Evolutionary conservation across 1,284 basidiomycete genomes (phyloP), one percentile per base, ranked within the genome.

Genomic region (Tilletia horrida): DNA sequence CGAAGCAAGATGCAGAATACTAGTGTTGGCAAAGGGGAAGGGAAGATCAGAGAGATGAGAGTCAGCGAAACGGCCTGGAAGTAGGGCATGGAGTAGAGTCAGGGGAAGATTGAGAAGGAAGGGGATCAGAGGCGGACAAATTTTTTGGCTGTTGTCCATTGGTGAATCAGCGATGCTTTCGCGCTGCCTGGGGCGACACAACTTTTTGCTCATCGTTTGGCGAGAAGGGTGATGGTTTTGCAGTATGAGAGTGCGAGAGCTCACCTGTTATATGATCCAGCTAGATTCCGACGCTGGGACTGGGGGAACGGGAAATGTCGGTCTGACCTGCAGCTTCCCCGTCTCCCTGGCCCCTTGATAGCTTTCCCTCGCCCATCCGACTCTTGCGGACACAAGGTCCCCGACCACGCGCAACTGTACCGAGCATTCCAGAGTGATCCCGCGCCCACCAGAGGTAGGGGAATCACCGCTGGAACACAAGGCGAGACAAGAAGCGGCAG

Each of bases 171-270:
- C 55, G 55, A 59, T 29, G 16, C 27, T 59, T 40, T 40, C 35
- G 31, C 55, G 55, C 55, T 59, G 55, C 55, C 55, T 59, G 55
- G 55, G 55, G 55, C 55, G 55, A 59, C 55, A 59, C 55, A 59
- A 40, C 35, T 35, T 59, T 23, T 59, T 59, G 55, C 55, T 59
- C 55, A 59, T 59, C 55, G 16, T 59, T 35, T 59, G 31, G 55
- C 27, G 31, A 16, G 55, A 35, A 14, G 31, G 14, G 14, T 13
- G 55, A 40, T 3, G 55, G 35, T 3, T 21, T 14, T 13, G 1
- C 6, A 21, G 21, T 7, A 52, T 16, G 50, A 27, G 23, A 27
- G 23, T 27, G 2, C 2, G 50, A 4, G 27, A 27, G 25, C 50
- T 52, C 50, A 52, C 50, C 16, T 52, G 21, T 23, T 27, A n/a